Evolutionary conservation across 2,329 filamentous ascomycete species (phyloP).

Genomic region (Penicillium digitatum): DNA sequence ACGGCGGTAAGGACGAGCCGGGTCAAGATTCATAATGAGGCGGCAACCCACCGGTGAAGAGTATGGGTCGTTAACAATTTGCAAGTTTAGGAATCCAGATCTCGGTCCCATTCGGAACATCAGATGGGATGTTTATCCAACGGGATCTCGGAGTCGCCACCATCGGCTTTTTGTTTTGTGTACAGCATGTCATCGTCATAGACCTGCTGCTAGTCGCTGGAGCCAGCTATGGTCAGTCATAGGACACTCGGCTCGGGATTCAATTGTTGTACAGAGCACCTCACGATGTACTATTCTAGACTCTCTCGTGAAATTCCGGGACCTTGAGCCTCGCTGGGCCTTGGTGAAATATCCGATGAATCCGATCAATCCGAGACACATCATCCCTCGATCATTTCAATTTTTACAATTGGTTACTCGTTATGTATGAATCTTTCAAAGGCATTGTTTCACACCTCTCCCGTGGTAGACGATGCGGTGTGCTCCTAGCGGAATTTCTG

Average conservation of each 20-base stretch:
- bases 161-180: conserved; percentile 9
- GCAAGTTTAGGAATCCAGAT: neutral
- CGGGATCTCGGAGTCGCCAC: conserved; percentile 10
- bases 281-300: conserved; percentile 20
- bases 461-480: neutral
- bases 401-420: neutral
- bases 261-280: conserved; percentile 10
- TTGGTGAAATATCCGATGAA: neutral
- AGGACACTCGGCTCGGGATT: conserved; percentile 1
- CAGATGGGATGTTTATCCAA: neutral
- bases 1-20: neutral
- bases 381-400: neutral
- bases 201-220: conserved; percentile 19
- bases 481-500: neutral
- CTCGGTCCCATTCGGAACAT: neutral
- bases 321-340: neutral
- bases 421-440: neutral
- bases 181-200: neutral
- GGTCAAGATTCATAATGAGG: neutral
- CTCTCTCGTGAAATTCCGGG: conserved; percentile 10
- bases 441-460: neutral
- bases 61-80: neutral
- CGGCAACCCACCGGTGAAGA: no score
- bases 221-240: conserved; percentile 8
- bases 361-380: conserved; percentile 1